Percentiles rank a stretch among this genome's conserved stretches.
These are phyloP conservation scores for Daldinia concentrica DNA, from an alignment of 495 filamentous ascomycete genomes.

Conservation along the genomic window DNA sequence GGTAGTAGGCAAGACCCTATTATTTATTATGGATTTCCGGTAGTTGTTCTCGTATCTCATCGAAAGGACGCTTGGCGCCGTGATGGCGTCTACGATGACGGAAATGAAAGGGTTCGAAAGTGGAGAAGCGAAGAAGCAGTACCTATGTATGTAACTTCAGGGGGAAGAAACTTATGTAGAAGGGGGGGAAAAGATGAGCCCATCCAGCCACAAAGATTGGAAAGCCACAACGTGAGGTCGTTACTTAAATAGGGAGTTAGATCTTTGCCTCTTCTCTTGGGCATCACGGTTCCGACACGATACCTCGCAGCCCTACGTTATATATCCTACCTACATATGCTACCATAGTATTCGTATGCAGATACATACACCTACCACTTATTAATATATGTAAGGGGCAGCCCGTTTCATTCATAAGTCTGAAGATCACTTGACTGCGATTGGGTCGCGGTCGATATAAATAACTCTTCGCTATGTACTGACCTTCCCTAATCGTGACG, in stretches of 20 bases:
- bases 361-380: too few relatives aligned
- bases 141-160: too few relatives aligned
- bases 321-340: not conserved
- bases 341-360: too few relatives aligned
- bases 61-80: not conserved
- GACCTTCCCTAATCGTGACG: slow-evolving; percentile 21
- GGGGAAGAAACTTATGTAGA: not conserved
- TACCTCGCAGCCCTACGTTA: slow-evolving; percentile 7
- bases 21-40: slow-evolving; percentile 6
- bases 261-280: not conserved
- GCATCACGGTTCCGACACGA: not conserved
- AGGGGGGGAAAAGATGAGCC: not conserved
- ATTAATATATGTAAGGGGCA: slow-evolving; percentile 9
- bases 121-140: slow-evolving; percentile 6
- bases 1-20: slow-evolving; percentile 6
- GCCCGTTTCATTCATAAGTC: slow-evolving; percentile 8
- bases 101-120: slow-evolving; percentile 18
- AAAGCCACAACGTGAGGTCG: not conserved
- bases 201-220: not conserved
- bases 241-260: slow-evolving; percentile 3
- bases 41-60: slow-evolving; percentile 5
- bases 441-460: slow-evolving; percentile 25
- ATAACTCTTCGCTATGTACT: slow-evolving; percentile 10
- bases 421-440: slow-evolving; percentile 8
- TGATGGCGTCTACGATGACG: not conserved